Conservation (phyloP, 768 basidiomycete species). For the Russula sp. region DNA sequence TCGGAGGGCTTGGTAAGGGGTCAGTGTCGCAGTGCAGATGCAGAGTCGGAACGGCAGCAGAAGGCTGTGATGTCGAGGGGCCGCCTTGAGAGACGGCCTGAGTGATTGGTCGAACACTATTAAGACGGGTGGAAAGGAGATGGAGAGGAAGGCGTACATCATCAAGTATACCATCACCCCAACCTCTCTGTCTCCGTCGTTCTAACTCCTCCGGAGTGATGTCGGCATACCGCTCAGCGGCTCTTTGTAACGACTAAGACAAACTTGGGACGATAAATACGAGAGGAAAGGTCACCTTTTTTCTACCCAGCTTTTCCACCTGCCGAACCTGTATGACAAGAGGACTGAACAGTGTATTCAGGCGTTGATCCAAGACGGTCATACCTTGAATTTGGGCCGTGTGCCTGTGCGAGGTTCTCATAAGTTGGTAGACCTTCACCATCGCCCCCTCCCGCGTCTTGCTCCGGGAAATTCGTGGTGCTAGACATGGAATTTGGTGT, state of each 20-base stretch:
- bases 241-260: constrained; percentile 37
- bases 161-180: constrained; percentile 44
- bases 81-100: constrained; percentile 9
- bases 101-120: not conserved
- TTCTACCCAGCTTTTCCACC: constrained; percentile 86
- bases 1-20: constrained; percentile 13
- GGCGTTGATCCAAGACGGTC: constrained; percentile 4
- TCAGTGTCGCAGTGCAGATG: constrained; percentile 25
- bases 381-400: constrained; percentile 78
- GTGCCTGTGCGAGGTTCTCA: constrained; percentile 66
- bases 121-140: not conserved
- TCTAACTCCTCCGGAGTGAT: constrained; percentile 49
- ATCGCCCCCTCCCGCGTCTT: constrained; percentile 39
- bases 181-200: constrained; percentile 58
- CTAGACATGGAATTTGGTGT: constrained; percentile 13
- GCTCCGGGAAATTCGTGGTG: constrained; percentile 29
- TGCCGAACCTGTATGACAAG: constrained; percentile 54
- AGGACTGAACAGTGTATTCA: not conserved
- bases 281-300: constrained; percentile 48
- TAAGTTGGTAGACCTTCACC: constrained; percentile 71
- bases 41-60: constrained; percentile 16
- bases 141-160: constrained; percentile 15
- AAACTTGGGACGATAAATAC: not conserved
- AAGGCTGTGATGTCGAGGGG: constrained; percentile 1
- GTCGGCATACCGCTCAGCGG: constrained; percentile 75